A percentile compares a stretch with the other conserved stretches of the same genome.
phyloP scores from a whole-genome alignment of 2,329 filamentous ascomycete species.

The Paracamarosporium sp. region DNA sequence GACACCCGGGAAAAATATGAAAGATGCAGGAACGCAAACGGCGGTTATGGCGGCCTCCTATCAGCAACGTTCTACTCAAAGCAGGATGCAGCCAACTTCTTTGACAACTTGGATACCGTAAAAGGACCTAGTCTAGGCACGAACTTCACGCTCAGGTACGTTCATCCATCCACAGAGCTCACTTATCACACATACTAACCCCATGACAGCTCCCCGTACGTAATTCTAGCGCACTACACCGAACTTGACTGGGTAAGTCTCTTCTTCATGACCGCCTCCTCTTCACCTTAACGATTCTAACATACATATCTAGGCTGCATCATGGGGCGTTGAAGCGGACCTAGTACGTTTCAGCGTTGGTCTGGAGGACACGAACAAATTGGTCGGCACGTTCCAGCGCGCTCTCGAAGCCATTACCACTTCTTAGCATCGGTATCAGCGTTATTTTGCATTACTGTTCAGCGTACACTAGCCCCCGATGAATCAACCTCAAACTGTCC shows the following conservation, averaged over 20 bases:
- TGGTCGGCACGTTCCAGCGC: conserved; percentile 68
- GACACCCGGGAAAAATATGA: conserved; percentile 78
- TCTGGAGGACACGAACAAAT: conserved; percentile 75
- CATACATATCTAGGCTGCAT: conserved; percentile 60
- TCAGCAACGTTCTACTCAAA: conserved; percentile 79
- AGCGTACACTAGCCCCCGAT: not conserved
- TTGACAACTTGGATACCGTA: conserved; percentile 82
- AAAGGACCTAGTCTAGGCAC: conserved; percentile 96
- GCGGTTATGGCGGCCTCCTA: conserved; percentile 89
- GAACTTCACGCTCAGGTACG: conserved; percentile 83
- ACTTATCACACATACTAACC: not conserved
- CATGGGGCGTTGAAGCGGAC: conserved; percentile 80
- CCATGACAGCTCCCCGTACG: conserved; percentile 77
- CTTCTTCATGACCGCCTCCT: not conserved
- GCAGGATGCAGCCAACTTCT: conserved; percentile 79
- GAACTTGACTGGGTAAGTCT: conserved; percentile 83
- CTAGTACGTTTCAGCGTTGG: conserved; percentile 89
- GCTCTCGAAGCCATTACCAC: conserved; percentile 69
- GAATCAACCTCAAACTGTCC: not conserved
- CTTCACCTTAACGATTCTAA: conserved; percentile 13
- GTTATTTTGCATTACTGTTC: not conserved
- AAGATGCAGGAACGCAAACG: conserved; percentile 71
- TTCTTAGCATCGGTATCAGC: not conserved
- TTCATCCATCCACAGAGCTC: not conserved
- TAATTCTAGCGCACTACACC: conserved; percentile 86